Base-by-base conservation (phyloP, 2,329 filamentous ascomycete genomes). In the Escovopsis weberi region DNA sequence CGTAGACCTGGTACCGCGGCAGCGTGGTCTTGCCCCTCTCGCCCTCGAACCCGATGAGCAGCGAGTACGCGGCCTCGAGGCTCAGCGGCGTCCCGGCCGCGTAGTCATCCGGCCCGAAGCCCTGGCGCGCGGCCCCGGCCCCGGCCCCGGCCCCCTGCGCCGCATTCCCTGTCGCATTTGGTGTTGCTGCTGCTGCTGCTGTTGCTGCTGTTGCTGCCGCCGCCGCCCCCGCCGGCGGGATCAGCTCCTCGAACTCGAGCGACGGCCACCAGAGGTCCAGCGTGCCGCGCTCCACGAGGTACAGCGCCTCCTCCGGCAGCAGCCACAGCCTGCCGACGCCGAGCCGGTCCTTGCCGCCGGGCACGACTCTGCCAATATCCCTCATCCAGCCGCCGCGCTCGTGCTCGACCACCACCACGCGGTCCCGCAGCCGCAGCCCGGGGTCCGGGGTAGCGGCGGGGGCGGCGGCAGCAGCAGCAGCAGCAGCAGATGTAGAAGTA, bases 301-400 rank as follows among this genome's bases (percentile, higher is more conserved):
- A 95, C 42, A 98, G 68, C 6, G 87, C 85, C 61, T 98, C 91
- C 57, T 98, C 91, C 0, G 89, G 89, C 34, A 94, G 60, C 40
- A 98, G 58, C 88, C 88, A 95, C 35, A 88, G 65, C 48, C 74
- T 77, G 28, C 79, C 74, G 46, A 70, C 70, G 3, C 71, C 73
- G 0, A 69, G 62, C 41, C 62, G 59, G 44, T 78, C 74, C 47
- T 69, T 72, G 35, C 70, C 66, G n/a, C 69, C 68, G 1, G 75
- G 64, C 4, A 74, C 59, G 8, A 69, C 74, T 43, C 78, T 75
- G 0, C 91, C 91, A 58, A 89, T 80, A n/a, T 77, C 81, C 54
- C 78, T 76, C 58, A 82, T 81, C 57, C 79, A 72, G n/a, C 74
- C 71, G 1, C 85, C 84, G 47, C 74, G 80, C n/a, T 78, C 72